Percentiles rank a stretch among this genome's conserved stretches.
These are phyloP conservation scores for Colletotrichum camelliae DNA, from an alignment of 2,329 filamentous ascomycete species.

Conservation along the genomic window DNA sequence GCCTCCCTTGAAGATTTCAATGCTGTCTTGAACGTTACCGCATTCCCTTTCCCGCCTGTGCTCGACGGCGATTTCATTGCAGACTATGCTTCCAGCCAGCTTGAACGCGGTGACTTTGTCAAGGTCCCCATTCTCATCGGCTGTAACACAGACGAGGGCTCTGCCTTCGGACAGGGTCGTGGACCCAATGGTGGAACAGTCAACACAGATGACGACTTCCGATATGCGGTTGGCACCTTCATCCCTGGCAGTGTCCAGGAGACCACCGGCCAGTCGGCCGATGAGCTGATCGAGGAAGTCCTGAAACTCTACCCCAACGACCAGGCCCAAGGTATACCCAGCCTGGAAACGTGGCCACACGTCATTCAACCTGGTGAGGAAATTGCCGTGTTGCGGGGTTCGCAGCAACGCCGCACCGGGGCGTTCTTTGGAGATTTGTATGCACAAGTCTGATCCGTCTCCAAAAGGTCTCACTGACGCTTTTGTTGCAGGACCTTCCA, in stretches of 20 bases:
- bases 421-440: constrained; percentile 31
- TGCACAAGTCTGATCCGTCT: background rate
- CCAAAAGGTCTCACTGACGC: background rate
- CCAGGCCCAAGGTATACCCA: constrained; percentile 38
- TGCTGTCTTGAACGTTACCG: constrained; percentile 18
- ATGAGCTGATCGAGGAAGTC: constrained; percentile 28
- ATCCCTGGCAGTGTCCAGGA: constrained; percentile 12
- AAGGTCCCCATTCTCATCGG: constrained; percentile 40
- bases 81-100: constrained; percentile 33
- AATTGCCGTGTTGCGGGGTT: constrained; percentile 27
- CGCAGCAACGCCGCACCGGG: constrained; percentile 33
- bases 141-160: constrained; percentile 37
- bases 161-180: constrained; percentile 26
- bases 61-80: constrained; percentile 41
- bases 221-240: constrained; percentile 14
- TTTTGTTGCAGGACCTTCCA: constrained; percentile 26
- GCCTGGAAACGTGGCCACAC: constrained; percentile 35
- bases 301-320: constrained; percentile 35
- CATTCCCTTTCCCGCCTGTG: constrained; percentile 26
- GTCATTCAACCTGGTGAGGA: constrained; percentile 30
- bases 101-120: constrained; percentile 35
- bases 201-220: constrained; percentile 33
- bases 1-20: constrained; percentile 33
- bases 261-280: constrained; percentile 25
- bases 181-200: constrained; percentile 23